Evolutionary conservation across 208 protist genomes (phyloP), one percentile per base, ranked within the genome.

Genomic region (Wallacemonas collosoma): DNA sequence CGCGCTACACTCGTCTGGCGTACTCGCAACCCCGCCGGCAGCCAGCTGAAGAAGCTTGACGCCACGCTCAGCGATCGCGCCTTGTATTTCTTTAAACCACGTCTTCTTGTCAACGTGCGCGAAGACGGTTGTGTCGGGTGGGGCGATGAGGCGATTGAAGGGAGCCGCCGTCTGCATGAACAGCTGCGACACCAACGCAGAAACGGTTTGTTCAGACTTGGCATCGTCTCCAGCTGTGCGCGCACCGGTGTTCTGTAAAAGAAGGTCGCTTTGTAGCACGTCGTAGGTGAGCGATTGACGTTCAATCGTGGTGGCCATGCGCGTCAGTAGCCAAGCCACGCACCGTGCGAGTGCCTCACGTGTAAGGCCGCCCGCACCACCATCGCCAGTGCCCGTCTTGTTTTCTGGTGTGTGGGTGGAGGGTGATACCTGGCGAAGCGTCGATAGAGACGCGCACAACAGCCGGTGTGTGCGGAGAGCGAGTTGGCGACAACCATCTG

Each of bases 71-170:
- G 70, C 56, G 45, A 93, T 43, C 50, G 80, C 36, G 11, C 50
- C 2, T n/a, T 72, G 76, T 11, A 90, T 48, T 6, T 55, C 61
- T 1, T 43, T 15, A 41, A 81, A 76, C 87, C 87, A 95, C 40
- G 60, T n/a, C 47, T 40, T n/a, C 9, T 79, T 62, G 41, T 90
- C 75, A 7, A 91, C 73, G 45, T 83, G 68, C 40, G 44, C 66
- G 17, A 90, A 92, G 51, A 77, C 57, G 41, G 66, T 80, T 11
- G 50, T 73, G 63, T 85, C 76, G 8, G 90, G 90, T 2, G 80
- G 68, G n/a, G 77, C 82, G 62, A 95, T 75, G 61, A 95, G 80
- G 39, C 90, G 86, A 55, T 90, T 92, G 70, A 93, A 92, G 9
- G 83, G 82, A 3, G 71, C 75, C 43, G 79, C 81, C 1, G 79